phyloP scores from a whole-genome alignment of 352 stramenopile genomes.

The Achlya hypogyna region DNA sequence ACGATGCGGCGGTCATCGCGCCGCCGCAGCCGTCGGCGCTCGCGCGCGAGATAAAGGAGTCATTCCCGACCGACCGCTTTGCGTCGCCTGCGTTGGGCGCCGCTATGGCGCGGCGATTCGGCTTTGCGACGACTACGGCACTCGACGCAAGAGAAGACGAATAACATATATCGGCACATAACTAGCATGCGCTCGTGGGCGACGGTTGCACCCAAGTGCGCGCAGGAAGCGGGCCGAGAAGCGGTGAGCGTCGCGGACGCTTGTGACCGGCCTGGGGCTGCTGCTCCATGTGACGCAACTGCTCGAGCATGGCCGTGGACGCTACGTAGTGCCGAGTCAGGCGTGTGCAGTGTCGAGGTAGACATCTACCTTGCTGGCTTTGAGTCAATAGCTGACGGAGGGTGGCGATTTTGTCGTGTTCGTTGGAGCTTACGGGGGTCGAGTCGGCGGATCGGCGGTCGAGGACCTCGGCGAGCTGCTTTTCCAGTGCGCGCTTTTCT shows the following conservation, averaged over 20 bases:
- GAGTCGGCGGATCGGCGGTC: background rate
- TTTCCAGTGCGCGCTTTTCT: background rate
- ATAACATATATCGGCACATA: background rate
- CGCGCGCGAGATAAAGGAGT: background rate
- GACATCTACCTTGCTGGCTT: background rate
- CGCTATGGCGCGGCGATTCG: background rate
- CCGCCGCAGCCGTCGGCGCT: background rate
- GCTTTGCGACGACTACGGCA: background rate
- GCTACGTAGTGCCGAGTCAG: background rate
- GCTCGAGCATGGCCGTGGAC: background rate
- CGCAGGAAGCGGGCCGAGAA: background rate
- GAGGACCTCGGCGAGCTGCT: background rate
- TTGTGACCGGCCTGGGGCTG: background rate
- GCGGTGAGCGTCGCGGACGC: background rate
- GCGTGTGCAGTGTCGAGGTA: background rate
- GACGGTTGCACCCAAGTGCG: background rate
- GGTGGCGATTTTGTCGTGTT: background rate
- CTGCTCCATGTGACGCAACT: background rate
- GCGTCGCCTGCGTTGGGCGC: background rate
- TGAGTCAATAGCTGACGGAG: background rate
- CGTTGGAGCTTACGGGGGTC: too few species aligned
- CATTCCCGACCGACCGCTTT: background rate
- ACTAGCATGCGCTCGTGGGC: background rate
- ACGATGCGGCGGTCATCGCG: background rate
- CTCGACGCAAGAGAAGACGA: background rate